Evolutionary conservation across 495 filamentous ascomycete genomes (phyloP), one percentile per base, ranked within the genome.

Genomic region (Darksidea phi): DNA sequence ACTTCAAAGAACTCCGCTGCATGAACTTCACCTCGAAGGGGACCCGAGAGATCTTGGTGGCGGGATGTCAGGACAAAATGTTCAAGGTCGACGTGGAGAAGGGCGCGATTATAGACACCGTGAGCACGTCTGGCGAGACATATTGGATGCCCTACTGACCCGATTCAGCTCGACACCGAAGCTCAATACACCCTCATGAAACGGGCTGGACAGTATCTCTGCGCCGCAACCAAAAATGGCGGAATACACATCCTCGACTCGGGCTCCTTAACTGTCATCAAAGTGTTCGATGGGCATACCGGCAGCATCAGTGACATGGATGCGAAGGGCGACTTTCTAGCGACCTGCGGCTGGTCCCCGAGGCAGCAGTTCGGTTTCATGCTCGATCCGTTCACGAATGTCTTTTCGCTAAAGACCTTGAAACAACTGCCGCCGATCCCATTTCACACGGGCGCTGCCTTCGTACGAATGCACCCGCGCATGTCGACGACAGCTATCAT

Each of bases 271-370:
- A 80, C 82, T 32, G 76, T 95, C 13, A 78, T 92, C 47, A 95
- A 91, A 67, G 82, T 82, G 13, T 97, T 93, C 89, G 88, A 90
- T 63, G 90, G 92, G 5, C 92, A 97, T 63, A 80, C 82, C 2
- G 86, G 88, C 2, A 83, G 81, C 23, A 88, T 97, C 63, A 93
- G 89, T 70, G 91, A 97, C 70, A 96, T 99, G 88, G 93, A 97
- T 75, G 90, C 90, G 6, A 87, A 91, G 55, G 87, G 89, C 62
- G 91, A 96, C 68, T 90, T 90, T 61, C 81, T 97, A 26, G 86
- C 97, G 18, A 97, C 92, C 23, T 99, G 94, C 72, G 94, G 94
- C n/a, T 94, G 89, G 71, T 93, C 91, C 1, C 78, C 86, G 17
- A 84, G 90, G 64, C 83, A 82, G 36, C 73, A 84, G 24, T 82